These are phyloP conservation scores for Clavispora fructus DNA, from an alignment of 805 yeast species.

Conservation along the genomic window DNA sequence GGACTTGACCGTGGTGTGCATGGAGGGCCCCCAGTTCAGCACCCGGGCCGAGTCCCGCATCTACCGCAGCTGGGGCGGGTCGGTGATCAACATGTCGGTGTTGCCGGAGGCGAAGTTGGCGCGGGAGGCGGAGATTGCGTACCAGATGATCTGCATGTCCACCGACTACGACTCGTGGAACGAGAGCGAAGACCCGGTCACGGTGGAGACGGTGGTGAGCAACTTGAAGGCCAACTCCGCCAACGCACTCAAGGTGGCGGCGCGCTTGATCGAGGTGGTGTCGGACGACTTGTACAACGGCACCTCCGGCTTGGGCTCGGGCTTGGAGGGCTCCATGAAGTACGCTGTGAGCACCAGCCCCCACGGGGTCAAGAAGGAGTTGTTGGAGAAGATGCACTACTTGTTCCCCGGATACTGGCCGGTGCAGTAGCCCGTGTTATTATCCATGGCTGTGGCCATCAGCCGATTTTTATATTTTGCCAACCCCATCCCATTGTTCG, in stretches of 20 bases:
- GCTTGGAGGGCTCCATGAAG: slow-evolving; percentile 71
- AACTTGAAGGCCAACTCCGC: slow-evolving; percentile 81
- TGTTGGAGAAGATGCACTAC: slow-evolving; percentile 75
- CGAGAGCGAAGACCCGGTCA: slow-evolving; percentile 90
- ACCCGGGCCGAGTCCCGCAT: slow-evolving; percentile 93
- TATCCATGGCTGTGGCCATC: too few species aligned
- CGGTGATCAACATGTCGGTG: slow-evolving; percentile 94
- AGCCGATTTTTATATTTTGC: too few species aligned
- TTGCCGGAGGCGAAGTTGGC: slow-evolving; percentile 97
- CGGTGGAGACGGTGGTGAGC: slow-evolving; percentile 95
- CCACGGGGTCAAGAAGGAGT: slow-evolving; percentile 63
- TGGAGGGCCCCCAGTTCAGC: slow-evolving; percentile 99
- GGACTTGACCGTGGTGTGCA: slow-evolving; percentile 84
- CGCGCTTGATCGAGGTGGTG: slow-evolving; percentile 59
- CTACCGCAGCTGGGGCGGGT: slow-evolving; percentile 85
- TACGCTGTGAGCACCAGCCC: slow-evolving; percentile 75
- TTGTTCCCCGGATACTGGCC: slow-evolving; percentile 93
- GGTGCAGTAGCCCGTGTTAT: slow-evolving; percentile 3
- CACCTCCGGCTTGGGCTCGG: slow-evolving; percentile 53
- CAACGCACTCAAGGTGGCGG: slow-evolving; percentile 79
- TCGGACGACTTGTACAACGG: slow-evolving; percentile 57
- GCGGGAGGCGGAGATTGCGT: slow-evolving; percentile 92
- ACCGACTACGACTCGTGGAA: slow-evolving; percentile 99
- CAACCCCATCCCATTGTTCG: too few species aligned
- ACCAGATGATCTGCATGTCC: slow-evolving; percentile 98